A percentile compares a stretch with the other conserved stretches of the same genome.
Conservation (phyloP, 1,284 basidiomycete species). For the Afroboletus lepidellus region DNA sequence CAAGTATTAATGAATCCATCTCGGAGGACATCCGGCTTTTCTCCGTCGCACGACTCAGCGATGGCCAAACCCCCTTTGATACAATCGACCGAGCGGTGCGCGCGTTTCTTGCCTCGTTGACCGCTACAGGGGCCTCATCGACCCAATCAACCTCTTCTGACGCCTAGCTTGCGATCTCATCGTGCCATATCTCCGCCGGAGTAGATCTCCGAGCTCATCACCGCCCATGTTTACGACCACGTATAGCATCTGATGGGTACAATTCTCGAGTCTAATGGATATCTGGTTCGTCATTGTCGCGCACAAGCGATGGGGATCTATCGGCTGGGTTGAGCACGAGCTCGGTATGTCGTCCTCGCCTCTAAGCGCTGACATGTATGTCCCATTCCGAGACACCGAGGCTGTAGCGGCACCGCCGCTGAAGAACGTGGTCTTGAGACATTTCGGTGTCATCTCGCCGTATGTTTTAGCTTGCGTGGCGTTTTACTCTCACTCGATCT, state of each 20-base stretch:
- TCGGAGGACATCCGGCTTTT: not conserved
- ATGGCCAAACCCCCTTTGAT: not conserved
- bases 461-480: slow-evolving; percentile 13
- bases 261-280: not conserved
- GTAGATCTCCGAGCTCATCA: slow-evolving; percentile 14
- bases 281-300: too few relatives aligned
- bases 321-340: not conserved
- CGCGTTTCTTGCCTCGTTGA: slow-evolving; percentile 5
- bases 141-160: not conserved
- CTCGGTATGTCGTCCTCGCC: not conserved
- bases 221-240: not conserved
- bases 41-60: not conserved
- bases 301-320: too few relatives aligned
- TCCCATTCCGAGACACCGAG: not conserved
- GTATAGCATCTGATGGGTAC: not conserved
- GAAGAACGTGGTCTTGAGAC: slow-evolving; percentile 12
- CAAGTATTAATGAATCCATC: not conserved
- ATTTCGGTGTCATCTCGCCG: slow-evolving; percentile 5
- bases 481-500: slow-evolving; percentile 1
- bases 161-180: slow-evolving; percentile 3
- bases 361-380: not conserved
- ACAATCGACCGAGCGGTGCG: slow-evolving; percentile 7
- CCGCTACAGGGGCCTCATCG: not conserved
- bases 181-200: slow-evolving; percentile 22
- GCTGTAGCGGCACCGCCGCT: slow-evolving; percentile 1